These are phyloP conservation scores for Colletotrichum sp. DNA, from an alignment of 2,329 filamentous ascomycete species.

Conservation along the genomic window DNA sequence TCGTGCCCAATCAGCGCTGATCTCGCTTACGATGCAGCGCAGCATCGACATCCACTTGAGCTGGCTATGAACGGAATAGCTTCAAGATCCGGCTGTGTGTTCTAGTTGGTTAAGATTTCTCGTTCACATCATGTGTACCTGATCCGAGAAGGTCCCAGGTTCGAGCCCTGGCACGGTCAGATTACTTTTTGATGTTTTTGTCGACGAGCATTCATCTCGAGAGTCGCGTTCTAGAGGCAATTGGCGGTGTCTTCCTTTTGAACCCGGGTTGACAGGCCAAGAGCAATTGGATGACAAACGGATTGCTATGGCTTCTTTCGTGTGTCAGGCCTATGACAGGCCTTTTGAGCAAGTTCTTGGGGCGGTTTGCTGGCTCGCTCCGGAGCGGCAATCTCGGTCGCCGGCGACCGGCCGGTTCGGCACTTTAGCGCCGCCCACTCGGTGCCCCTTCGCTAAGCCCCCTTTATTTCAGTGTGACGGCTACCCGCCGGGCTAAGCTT, in stretches of 20 bases:
- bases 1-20: neutral
- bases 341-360: neutral
- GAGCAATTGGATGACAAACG: neutral
- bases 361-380: neutral
- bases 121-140: conserved; percentile 6
- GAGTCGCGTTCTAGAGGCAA: neutral
- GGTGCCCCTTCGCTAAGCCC: neutral
- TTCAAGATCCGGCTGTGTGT: conserved; percentile 11
- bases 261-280: accelerated
- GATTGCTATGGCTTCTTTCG: neutral
- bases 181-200: neutral
- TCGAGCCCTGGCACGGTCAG: conserved; percentile 22
- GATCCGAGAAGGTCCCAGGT: conserved; percentile 20
- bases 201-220: neutral
- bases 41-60: neutral
- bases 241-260: neutral
- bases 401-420: neutral
- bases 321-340: neutral
- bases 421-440: conserved; percentile 3
- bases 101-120: conserved; percentile 23
- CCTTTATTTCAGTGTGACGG: neutral
- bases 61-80: neutral
- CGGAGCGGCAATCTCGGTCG: neutral
- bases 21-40: neutral
- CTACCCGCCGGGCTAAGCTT: neutral